Base-by-base conservation (phyloP, 768 basidiomycete species). In the Tylopilus rubrobrunneus region DNA sequence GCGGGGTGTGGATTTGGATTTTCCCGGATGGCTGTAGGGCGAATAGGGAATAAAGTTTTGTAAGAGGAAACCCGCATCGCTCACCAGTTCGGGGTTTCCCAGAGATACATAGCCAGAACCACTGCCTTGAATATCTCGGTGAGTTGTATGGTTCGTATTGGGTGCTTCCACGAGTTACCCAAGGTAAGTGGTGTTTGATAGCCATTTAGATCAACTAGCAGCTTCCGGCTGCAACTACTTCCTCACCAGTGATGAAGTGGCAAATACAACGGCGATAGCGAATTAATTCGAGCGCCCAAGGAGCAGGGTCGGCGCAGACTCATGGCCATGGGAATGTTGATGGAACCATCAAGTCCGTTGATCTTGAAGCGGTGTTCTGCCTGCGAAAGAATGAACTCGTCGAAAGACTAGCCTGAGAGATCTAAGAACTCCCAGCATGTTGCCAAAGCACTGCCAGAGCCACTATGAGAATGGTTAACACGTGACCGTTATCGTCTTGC, bases 81-180 rank as follows among this genome's bases (percentile, higher is more conserved):
- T 48, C 27, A 36, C 19, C 8, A 17, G 14, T 27, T 29, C 14
- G 34, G 34, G 19, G 29, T 50, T 34, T 33, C 28, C 14, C 33
- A 40, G 39, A 45, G 17, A 8, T 14, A 40, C 44, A 44, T 57
- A 45, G 36, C 52, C 46, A 51, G 42, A 43, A 48, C 53, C 59
- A 61, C 46, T 49, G 48, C 57, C 57, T 42, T 9, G 21, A 49
- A 42, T 52, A 9, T 17, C 27, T 42, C 51, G 25, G 48, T 15
- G 43, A 45, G 21, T 36, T 29, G 33, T 41, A 36, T 42, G 27
- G 25, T 44, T 37, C 36, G 29, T 31, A 28, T 28, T 12, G 25
- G 7, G 12, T 36, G 25, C 41, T n/a, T 46, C 31, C 43, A 49
- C 25, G 25, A 33, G 1, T 29, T 45, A 9, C 25, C 23, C 36